phyloP scores from a whole-genome alignment of 352 stramenopile species.

The Globisporangium solare region DNA sequence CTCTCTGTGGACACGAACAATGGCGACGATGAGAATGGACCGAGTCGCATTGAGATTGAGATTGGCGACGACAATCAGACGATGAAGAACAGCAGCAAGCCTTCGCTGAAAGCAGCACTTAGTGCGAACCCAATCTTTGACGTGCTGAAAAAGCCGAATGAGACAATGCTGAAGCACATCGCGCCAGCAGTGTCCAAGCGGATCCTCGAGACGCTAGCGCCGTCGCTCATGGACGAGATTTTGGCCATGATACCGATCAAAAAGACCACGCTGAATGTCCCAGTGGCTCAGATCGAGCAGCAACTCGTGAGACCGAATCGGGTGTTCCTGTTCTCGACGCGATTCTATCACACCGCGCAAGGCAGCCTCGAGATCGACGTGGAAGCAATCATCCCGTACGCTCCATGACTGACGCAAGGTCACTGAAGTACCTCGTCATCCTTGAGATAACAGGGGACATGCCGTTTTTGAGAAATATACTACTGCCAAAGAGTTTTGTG shows the following conservation, averaged over 20 bases:
- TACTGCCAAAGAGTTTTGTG: no score
- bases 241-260: background rate
- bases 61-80: slow-evolving; percentile 5
- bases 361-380: slow-evolving; percentile 12
- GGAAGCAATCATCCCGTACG: slow-evolving; percentile 15
- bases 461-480: no score
- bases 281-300: slow-evolving; percentile 4
- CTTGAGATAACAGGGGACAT: no score
- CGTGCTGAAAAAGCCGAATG: background rate
- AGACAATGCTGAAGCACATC: background rate
- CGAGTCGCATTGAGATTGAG: slow-evolving; percentile 5
- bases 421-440: no score
- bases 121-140: slow-evolving; percentile 9
- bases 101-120: slow-evolving; percentile 2
- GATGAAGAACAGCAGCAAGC: background rate
- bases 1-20: slow-evolving; percentile 4
- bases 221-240: slow-evolving; percentile 8
- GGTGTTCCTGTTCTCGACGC: slow-evolving; percentile 16
- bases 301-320: slow-evolving; percentile 7
- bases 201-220: slow-evolving; percentile 11
- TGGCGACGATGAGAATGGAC: background rate
- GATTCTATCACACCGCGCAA: slow-evolving; percentile 9
- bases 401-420: background rate
- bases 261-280: background rate
- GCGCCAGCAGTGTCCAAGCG: background rate